Evolutionary conservation across 768 basidiomycete species (phyloP).

Genomic region (Mycena rebaudengoi): DNA sequence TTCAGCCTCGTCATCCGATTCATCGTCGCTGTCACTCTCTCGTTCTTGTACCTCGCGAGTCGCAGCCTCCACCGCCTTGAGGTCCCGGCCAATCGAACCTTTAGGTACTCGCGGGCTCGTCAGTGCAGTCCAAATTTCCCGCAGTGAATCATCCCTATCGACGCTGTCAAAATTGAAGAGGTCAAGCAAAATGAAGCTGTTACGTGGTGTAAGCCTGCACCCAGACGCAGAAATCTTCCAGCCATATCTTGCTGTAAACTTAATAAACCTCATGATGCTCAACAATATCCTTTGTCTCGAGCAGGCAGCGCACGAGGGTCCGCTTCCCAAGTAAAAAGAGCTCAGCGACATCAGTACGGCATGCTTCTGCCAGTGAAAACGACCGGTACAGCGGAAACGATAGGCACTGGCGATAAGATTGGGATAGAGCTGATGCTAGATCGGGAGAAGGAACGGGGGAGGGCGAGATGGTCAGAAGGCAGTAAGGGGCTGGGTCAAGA

Average conservation of each 20-base stretch:
- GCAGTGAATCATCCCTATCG: constrained; percentile 65
- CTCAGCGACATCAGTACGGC: constrained; percentile 68
- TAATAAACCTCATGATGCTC: constrained; percentile 90
- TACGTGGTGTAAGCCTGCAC: constrained; percentile 75
- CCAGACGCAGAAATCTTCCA: constrained; percentile 90
- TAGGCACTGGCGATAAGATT: constrained; percentile 79
- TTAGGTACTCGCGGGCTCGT: constrained; percentile 57
- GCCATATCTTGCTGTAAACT: constrained; percentile 88
- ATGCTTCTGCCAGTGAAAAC: constrained; percentile 75
- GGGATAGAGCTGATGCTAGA: constrained; percentile 57
- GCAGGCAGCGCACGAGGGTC: constrained; percentile 66
- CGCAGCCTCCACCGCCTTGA: constrained; percentile 71
- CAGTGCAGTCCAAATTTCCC: constrained; percentile 54
- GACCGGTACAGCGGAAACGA: constrained; percentile 85
- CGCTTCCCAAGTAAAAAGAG: constrained; percentile 70
- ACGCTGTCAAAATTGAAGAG: constrained; percentile 1
- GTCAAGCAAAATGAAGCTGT: constrained; percentile 28
- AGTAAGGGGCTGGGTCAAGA: constrained; percentile 74
- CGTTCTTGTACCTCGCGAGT: constrained; percentile 48
- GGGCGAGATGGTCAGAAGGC: constrained; percentile 24
- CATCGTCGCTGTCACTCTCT: constrained; percentile 78
- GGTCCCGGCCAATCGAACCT: constrained; percentile 69
- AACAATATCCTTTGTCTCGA: constrained; percentile 77
- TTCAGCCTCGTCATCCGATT: constrained; percentile 42
- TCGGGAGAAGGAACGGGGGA: constrained; percentile 51